Evolutionary conservation across 2,329 filamentous ascomycete species (phyloP).

Genomic region (Myriosclerotinia duriaeana): DNA sequence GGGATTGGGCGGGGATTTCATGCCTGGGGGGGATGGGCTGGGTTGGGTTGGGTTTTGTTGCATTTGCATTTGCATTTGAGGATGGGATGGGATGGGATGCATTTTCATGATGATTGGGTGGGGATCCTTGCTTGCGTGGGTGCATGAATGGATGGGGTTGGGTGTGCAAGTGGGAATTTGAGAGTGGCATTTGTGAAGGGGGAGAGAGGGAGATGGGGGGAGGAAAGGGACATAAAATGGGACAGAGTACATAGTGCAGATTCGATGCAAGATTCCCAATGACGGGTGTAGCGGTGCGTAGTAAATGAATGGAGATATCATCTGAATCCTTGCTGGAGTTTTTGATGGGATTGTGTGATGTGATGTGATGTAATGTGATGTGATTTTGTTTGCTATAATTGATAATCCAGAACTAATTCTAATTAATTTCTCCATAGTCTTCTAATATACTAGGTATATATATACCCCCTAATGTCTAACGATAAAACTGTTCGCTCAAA

Average conservation of each 20-base stretch:
- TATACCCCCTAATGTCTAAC: no score
- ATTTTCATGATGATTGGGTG: conserved; percentile 6
- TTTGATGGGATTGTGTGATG: background rate
- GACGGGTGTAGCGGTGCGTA: no score
- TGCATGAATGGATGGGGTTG: background rate
- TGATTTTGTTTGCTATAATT: background rate
- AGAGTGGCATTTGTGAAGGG: background rate
- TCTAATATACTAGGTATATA: no score
- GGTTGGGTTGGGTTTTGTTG: background rate
- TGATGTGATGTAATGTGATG: background rate
- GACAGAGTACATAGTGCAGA: background rate
- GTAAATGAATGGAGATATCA: background rate
- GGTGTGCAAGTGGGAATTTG: background rate
- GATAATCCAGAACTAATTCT: background rate
- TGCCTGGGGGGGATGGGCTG: background rate
- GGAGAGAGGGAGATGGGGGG: background rate
- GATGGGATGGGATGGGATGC: background rate
- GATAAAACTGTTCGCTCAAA: no score
- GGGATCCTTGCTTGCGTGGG: background rate
- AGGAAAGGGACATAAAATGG: conserved; percentile 1
- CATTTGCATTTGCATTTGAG: conserved; percentile 2
- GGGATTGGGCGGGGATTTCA: background rate
- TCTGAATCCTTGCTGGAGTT: background rate
- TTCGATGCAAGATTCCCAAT: background rate
- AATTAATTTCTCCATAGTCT: no score